These are phyloP conservation scores for Tolypocladium capitatum DNA, from an alignment of 2,329 filamentous ascomycete genomes.

Conservation along the genomic window DNA sequence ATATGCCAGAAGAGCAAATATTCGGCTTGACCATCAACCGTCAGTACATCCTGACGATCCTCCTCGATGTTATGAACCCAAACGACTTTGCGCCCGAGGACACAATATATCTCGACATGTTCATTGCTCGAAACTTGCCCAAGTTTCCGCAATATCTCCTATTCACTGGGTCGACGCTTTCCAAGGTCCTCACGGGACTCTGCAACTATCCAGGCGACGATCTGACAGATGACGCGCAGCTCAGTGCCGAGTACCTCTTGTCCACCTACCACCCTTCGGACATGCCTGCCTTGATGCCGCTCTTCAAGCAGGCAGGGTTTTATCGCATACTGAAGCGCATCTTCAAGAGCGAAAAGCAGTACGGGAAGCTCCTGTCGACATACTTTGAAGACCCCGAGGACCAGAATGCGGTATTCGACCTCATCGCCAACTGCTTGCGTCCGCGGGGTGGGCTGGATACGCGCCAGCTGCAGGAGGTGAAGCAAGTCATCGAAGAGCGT, in stretches of 20 bases:
- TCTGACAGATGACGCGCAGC: slow-evolving; percentile 81
- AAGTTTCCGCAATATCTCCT: slow-evolving; percentile 96
- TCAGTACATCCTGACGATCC: slow-evolving; percentile 82
- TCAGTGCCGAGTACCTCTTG: slow-evolving; percentile 91
- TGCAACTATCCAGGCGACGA: slow-evolving; percentile 73
- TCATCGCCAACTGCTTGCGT: slow-evolving; percentile 62
- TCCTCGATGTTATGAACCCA: slow-evolving; percentile 79
- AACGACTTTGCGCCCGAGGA: slow-evolving; percentile 65
- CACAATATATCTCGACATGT: slow-evolving; percentile 95
- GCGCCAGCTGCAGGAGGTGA: slow-evolving; percentile 62
- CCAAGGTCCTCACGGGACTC: slow-evolving; percentile 65
- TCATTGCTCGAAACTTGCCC: slow-evolving; percentile 85
- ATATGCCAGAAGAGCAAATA: slow-evolving; percentile 51
- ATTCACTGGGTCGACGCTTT: slow-evolving; percentile 73
- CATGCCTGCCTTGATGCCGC: slow-evolving; percentile 58
- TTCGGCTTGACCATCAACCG: slow-evolving; percentile 66
- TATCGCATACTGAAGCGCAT: slow-evolving; percentile 85
- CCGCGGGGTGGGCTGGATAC: slow-evolving; percentile 47
- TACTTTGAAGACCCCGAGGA: slow-evolving; percentile 81
- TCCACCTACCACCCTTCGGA: slow-evolving; percentile 89
- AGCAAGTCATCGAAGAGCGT: slow-evolving; percentile 50
- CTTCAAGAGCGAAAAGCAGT: slow-evolving; percentile 69
- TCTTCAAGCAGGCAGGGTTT: slow-evolving; percentile 70
- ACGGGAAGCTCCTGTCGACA: slow-evolving; percentile 60
- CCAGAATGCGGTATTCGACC: slow-evolving; percentile 62